Percentiles rank a stretch among this genome's conserved stretches.
Evolutionary conservation across 768 basidiomycete genomes (phyloP).

Genomic region (Tulasnella sp.): DNA sequence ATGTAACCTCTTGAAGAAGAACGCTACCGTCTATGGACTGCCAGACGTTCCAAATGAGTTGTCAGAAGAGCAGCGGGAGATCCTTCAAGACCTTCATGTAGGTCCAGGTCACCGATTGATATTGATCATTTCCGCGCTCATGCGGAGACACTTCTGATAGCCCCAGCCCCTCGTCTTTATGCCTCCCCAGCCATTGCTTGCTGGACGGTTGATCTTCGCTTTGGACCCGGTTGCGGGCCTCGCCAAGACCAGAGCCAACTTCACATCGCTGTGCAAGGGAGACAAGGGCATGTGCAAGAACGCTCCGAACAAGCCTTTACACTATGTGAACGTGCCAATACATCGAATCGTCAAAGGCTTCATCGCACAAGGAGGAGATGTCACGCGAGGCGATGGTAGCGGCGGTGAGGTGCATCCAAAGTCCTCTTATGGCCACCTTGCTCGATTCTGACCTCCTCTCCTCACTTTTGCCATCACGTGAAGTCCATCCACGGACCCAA

Average conservation of each 20-base stretch:
- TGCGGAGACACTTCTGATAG: no score
- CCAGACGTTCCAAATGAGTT: slow-evolving; percentile 30
- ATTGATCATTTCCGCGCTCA: not conserved
- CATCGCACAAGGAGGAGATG: slow-evolving; percentile 43
- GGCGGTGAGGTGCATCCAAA: slow-evolving; percentile 39
- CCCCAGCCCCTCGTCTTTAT: slow-evolving; percentile 28
- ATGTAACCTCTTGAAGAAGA: slow-evolving; percentile 27
- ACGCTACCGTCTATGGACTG: slow-evolving; percentile 35
- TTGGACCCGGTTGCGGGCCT: slow-evolving; percentile 32
- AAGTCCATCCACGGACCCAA: slow-evolving; percentile 39
- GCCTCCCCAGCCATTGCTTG: slow-evolving; percentile 31
- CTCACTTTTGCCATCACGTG: slow-evolving; percentile 1
- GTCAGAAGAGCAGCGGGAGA: slow-evolving; percentile 35
- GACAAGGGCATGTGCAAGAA: slow-evolving; percentile 37
- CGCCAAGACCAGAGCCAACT: slow-evolving; percentile 39
- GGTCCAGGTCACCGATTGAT: no score
- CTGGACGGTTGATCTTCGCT: slow-evolving; percentile 34
- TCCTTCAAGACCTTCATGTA: slow-evolving; percentile 31
- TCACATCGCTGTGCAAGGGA: slow-evolving; percentile 37
- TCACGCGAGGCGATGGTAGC: slow-evolving; percentile 41
- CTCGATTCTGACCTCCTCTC: slow-evolving; percentile 10
- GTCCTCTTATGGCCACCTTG: not conserved
- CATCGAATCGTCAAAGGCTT: slow-evolving; percentile 40
- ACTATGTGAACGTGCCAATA: slow-evolving; percentile 35
- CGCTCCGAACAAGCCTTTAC: slow-evolving; percentile 35